Base-by-base conservation (phyloP, 2,329 filamentous ascomycete species). In the Cytospora piceae region DNA sequence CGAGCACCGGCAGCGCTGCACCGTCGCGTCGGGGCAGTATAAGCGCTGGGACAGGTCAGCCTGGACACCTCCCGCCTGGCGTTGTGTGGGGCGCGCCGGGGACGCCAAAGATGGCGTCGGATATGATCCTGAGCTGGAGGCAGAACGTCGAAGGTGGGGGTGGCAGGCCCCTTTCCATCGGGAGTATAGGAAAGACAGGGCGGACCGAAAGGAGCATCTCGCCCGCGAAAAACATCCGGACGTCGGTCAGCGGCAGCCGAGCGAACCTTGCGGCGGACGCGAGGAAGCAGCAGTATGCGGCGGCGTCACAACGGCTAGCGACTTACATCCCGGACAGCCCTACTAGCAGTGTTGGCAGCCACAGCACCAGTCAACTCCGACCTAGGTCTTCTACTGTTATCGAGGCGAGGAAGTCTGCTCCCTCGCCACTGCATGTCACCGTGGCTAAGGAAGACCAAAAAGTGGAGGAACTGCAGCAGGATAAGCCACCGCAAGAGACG, bases 41-140 rank as follows among this genome's bases (percentile, higher is more conserved):
- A 2, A 77, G 75, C 37, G 75, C 77, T 61, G 63, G 63, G 9
- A 29, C 59, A 27, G 59, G 51, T 2, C 59, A 61, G 59, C 34
- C 59, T n/a, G 60, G 37, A 14, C 77, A 77, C 15, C 71, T 76
- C n/a, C 71, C 78, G 77, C 66, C 75, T 73, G 56, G 63, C 39
- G 37, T 58, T 22, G 29, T 56, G 22, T 67, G 63, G 53, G 52
- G 69, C 42, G 72, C 76, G 1, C 70, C 72, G 1, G 71, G 71
- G 1, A 69, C 74, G 1, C 71, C 74, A 46, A 77, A 78, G 55
- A 66, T 77, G 24, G 77, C 73, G 62, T 81, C 89, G 0, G 94
- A 98, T 69, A 86, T 92, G 20, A 97, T 97, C 70, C 84, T 96
- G 69, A 91, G 87, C 58, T 99, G 94, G 94, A 87, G 94, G 4